Evolutionary conservation across 306 rosid genomes (phyloP).

Genomic region (Pterocarpus santalinus): DNA sequence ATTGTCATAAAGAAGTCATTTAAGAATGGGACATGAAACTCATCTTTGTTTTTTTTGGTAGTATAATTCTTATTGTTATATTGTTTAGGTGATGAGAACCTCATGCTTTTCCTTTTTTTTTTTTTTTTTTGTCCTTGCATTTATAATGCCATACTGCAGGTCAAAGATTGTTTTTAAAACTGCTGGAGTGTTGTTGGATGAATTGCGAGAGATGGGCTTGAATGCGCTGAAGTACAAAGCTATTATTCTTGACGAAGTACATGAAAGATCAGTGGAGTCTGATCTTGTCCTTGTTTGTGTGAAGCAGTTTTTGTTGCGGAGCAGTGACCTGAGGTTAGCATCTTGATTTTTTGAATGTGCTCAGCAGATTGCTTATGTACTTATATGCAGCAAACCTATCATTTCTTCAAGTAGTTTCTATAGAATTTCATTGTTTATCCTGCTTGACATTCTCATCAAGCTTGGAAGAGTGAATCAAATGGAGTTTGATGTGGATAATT

Average conservation of each 20-base stretch:
- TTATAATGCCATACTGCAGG: slow-evolving; percentile 50
- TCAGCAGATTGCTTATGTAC: slow-evolving; percentile 5
- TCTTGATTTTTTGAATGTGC: slow-evolving; percentile 32
- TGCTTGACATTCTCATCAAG: slow-evolving; percentile 7
- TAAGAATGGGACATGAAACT: slow-evolving; percentile 9
- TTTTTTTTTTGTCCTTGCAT: slow-evolving; percentile 7
- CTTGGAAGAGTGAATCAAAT: slow-evolving; percentile 14
- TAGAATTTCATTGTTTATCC: background rate
- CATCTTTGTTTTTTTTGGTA: background rate
- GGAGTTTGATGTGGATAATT: slow-evolving; percentile 31
- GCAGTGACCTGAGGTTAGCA: slow-evolving; percentile 76
- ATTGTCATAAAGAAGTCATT: slow-evolving; percentile 12
- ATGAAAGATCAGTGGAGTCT: slow-evolving; percentile 95
- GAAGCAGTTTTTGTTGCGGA: slow-evolving; percentile 83
- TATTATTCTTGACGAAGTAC: slow-evolving; percentile 94
- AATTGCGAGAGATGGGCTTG: slow-evolving; percentile 81
- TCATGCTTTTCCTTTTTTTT: background rate
- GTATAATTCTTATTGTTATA: slow-evolving; percentile 14
- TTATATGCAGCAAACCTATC: background rate
- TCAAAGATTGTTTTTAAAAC: slow-evolving; percentile 85
- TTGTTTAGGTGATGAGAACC: background rate
- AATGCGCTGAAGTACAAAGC: slow-evolving; percentile 81
- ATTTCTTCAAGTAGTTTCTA: background rate
- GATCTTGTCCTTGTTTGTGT: slow-evolving; percentile 91
- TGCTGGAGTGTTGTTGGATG: slow-evolving; percentile 94